Evolutionary conservation across 331 rosid species (phyloP).

Genomic region (Prunus yedoensis): DNA sequence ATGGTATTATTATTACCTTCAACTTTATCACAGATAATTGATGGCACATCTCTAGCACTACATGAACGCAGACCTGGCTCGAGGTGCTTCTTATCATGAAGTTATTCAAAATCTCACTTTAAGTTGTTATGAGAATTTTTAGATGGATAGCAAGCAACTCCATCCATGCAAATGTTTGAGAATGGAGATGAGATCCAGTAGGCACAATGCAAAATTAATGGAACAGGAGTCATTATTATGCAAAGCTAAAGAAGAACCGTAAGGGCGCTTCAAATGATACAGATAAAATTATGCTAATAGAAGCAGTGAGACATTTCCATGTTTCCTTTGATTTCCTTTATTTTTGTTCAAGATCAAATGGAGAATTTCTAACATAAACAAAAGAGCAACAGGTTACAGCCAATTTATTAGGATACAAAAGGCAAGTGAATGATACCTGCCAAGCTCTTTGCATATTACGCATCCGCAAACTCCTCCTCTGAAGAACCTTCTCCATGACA

Average conservation of each 20-base stretch:
- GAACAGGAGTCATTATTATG: background rate
- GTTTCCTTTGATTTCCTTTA: background rate
- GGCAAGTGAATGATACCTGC: conserved; percentile 54
- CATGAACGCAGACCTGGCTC: conserved; percentile 9
- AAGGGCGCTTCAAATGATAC: background rate
- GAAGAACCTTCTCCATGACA: conserved; percentile 98
- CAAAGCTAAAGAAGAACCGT: background rate
- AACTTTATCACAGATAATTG: conserved; percentile 21
- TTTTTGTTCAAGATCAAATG: background rate
- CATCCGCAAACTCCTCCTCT: conserved; percentile 84
- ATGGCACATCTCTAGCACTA: conserved; percentile 12
- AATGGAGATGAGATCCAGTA: background rate
- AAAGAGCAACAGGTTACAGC: background rate
- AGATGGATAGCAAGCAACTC: background rate
- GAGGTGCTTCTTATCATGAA: background rate
- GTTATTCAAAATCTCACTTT: background rate
- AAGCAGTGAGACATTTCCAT: background rate
- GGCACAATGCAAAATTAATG: background rate
- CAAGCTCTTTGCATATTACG: conserved; percentile 94
- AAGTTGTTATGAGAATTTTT: background rate
- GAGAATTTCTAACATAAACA: background rate
- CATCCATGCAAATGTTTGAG: background rate
- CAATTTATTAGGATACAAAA: background rate
- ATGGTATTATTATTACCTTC: conserved; percentile 19
- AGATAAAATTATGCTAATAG: background rate